Conservation (phyloP, 495 filamentous ascomycete genomes). For the Penicillium roqueforti region DNA sequence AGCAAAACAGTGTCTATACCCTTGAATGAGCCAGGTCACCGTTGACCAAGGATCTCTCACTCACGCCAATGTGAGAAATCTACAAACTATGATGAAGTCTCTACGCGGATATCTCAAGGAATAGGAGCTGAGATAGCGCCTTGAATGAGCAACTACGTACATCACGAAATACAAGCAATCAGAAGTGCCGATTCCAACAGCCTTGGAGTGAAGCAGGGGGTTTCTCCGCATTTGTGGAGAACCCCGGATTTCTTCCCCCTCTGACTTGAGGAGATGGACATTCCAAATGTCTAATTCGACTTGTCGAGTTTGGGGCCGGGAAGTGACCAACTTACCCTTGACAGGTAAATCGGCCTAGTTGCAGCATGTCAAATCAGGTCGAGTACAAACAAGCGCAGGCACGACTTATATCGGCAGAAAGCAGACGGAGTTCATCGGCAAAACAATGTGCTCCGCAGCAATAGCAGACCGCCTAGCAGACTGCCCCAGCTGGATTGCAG, state of each 20-base stretch:
- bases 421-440: constrained; percentile 5
- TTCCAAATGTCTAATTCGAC: constrained; percentile 36
- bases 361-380: constrained; percentile 37
- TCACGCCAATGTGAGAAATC: too few relatives aligned
- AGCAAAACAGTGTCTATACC: too few relatives aligned
- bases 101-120: too few relatives aligned
- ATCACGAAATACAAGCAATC: not conserved
- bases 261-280: constrained; percentile 3
- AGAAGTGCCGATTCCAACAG: constrained; percentile 2
- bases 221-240: constrained; percentile 2
- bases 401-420: constrained; percentile 15
- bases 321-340: constrained; percentile 47
- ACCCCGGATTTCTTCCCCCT: constrained; percentile 4
- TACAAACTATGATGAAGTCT: too few relatives aligned
- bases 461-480: constrained; percentile 5
- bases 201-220: not conserved
- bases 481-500: not conserved
- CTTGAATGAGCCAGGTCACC: too few relatives aligned
- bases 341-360: constrained; percentile 45
- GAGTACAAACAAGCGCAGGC: too few relatives aligned
- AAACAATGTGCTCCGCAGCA: not conserved
- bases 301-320: constrained; percentile 40
- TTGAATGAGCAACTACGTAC: not conserved
- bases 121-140: not conserved
- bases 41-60: too few relatives aligned